Evolutionary conservation across 2,329 filamentous ascomycete genomes (phyloP).

Genomic region (Fusarium sp.): DNA sequence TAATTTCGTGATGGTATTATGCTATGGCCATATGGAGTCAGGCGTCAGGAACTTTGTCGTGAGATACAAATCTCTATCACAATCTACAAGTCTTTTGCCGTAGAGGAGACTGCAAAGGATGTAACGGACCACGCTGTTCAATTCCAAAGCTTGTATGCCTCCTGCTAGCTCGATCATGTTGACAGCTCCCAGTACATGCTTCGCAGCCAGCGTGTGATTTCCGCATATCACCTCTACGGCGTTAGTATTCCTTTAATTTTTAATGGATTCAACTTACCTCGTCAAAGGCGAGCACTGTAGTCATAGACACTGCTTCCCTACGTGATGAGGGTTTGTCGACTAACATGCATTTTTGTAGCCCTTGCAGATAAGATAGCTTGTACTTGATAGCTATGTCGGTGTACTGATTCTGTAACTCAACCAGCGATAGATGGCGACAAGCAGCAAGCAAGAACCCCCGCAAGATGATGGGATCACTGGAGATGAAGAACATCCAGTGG

Average conservation of each 20-base stretch:
- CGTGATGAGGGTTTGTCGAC: background rate
- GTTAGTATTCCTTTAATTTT: background rate
- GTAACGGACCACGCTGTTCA: constrained; percentile 1
- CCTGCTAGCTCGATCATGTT: constrained; percentile 2
- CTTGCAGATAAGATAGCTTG: constrained; percentile 1
- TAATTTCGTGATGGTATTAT: background rate
- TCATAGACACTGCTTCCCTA: constrained; percentile 9
- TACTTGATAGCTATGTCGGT: background rate
- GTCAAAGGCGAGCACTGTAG: constrained; percentile 1
- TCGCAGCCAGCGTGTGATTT: constrained; percentile 9
- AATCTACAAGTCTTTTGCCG: constrained; percentile 9
- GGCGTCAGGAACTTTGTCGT: background rate
- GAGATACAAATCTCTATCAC: background rate
- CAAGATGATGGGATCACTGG: background rate
- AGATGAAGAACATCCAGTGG: constrained; percentile 12
- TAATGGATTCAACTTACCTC: background rate
- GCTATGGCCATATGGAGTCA: background rate
- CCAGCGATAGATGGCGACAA: background rate
- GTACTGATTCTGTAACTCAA: background rate
- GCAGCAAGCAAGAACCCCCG: constrained; percentile 1
- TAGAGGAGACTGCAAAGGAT: constrained; percentile 13
- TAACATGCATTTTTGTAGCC: background rate
- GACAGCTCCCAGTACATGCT: constrained; percentile 11
- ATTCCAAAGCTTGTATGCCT: background rate
- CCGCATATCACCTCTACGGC: background rate